Base-by-base conservation (phyloP, 192 early-diverging fungal species). In the Dissophora ornata region DNA sequence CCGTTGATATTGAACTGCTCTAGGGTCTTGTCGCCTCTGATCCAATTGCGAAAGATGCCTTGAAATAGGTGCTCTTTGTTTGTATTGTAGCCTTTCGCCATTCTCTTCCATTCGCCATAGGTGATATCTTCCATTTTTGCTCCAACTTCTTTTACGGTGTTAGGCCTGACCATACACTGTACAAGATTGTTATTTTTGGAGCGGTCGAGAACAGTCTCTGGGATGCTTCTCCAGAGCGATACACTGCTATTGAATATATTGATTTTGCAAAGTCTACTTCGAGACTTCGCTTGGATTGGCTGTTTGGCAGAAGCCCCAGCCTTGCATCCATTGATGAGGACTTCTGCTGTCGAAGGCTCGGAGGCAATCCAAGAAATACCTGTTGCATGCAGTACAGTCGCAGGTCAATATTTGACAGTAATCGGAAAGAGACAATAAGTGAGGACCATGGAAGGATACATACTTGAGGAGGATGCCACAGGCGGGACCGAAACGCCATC, bases 271-370 rank as follows among this genome's bases (percentile, higher is more conserved):
- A 77, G 45, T 34, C 59, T 57, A 51, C 73, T 77, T 26, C 73
- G 59, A 1, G 73, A 55, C 18, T 67, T 67, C 15, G 58, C 46
- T 15, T 46, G 57, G 18, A 77, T 32, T 25, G 40, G 55, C 19
- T 61, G 75, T 36, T 67, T 56, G 22, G 65, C 42, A 24, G 79
- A 80, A 2, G 84, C 69, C n/a, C 87, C 87, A 51, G 86, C 85
- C 34, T 79, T 73, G 36, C 81, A 71, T 0, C 87, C 87, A 40
- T 79, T 80, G 7, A 85, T 75, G 9, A 89, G 67, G 5, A 85
- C 87, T 19, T 82, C 80, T 10, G 85, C 47, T 3, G 33, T 29
- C 62, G 5, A 34, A 24, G 29, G 82, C 8, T 32, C 81, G 24
- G 34, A 30, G 33, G 79, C 80, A 64, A 36, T 56, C 63, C 44